Conservation (phyloP, 495 filamentous ascomycete species). For the Neurospora africana region DNA sequence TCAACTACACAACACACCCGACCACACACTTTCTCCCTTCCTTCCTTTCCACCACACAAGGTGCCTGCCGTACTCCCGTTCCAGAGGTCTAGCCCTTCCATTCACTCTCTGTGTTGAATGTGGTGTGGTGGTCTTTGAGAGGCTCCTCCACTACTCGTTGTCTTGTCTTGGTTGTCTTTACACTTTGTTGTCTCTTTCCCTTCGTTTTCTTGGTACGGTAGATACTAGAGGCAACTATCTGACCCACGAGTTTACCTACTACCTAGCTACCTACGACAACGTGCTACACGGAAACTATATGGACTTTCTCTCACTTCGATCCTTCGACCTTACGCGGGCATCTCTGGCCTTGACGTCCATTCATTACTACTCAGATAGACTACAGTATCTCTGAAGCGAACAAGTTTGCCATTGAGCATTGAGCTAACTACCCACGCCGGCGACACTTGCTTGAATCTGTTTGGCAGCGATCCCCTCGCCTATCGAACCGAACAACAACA, state of each 20-base stretch:
- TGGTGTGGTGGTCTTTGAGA: not conserved
- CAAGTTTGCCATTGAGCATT: not conserved
- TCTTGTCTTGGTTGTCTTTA: slow-evolving; percentile 1
- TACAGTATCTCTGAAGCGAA: not conserved
- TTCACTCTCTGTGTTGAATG: not conserved
- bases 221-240: not conserved
- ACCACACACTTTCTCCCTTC: not conserved
- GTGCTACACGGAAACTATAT: not conserved
- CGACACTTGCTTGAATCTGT: not conserved
- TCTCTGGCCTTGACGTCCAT: not conserved
- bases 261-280: too few species aligned
- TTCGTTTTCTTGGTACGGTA: not conserved
- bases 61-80: not conserved
- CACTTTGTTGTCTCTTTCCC: not conserved
- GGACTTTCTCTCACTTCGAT: not conserved
- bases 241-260: not conserved
- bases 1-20: not conserved
- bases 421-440: not conserved
- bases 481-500: not conserved
- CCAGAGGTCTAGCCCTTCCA: not conserved
- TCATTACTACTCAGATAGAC: not conserved
- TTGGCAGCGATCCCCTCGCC: not conserved
- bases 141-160: not conserved
- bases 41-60: not conserved
- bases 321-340: not conserved